These are phyloP conservation scores for Limonium bicolor DNA, from an alignment of 148 eudicot genomes.

Conservation along the genomic window DNA sequence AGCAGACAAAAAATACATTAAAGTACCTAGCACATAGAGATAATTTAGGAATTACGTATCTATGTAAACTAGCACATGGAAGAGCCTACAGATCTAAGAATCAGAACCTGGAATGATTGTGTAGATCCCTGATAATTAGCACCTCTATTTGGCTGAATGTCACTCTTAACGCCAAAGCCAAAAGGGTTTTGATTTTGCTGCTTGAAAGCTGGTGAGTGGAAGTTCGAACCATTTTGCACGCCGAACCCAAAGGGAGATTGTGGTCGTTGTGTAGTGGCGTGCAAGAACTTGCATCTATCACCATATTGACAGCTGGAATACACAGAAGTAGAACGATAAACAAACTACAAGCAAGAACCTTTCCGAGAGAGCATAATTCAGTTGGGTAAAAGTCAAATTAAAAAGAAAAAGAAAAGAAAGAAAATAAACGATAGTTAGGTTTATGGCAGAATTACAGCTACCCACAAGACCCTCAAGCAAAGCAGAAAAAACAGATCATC, in stretches of 20 bases:
- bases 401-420: no score
- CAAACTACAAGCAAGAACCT: no score
- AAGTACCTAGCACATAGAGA: no score
- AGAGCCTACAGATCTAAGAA: not conserved
- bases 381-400: no score
- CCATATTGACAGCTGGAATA: slow-evolving; percentile 74
- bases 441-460: no score
- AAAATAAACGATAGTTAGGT: no score
- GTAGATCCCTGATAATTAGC: slow-evolving; percentile 25
- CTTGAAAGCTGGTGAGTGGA: slow-evolving; percentile 29
- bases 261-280: slow-evolving; percentile 37
- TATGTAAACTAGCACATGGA: not conserved
- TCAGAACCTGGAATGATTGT: slow-evolving; percentile 41
- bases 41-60: no score
- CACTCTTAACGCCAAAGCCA: slow-evolving; percentile 68
- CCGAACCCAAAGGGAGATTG: slow-evolving; percentile 60
- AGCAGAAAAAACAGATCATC: no score
- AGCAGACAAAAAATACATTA: no score
- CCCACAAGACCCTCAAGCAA: no score
- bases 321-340: no score
- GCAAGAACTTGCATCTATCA: slow-evolving; percentile 62
- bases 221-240: slow-evolving; percentile 28
- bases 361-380: no score
- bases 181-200: slow-evolving; percentile 72
- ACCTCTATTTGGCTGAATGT: slow-evolving; percentile 27